Evolutionary conservation across 345 rosid genomes (phyloP), one percentile per base, ranked within the genome.

Genomic region (Dipteronia sinensis): DNA sequence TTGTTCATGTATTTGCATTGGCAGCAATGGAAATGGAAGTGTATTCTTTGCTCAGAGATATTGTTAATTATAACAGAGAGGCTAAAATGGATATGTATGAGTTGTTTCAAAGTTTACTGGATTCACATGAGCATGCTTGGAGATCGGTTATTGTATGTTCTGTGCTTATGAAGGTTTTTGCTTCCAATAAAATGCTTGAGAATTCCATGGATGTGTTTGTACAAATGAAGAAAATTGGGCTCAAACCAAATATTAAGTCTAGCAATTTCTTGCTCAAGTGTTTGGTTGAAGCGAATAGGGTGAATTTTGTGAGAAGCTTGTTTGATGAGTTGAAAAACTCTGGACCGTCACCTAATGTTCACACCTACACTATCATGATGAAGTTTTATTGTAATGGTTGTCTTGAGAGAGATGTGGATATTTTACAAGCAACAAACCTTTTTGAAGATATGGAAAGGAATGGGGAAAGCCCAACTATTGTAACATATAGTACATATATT

Each of bases 231-330:
- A 65, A 76, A 63, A 76, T 79, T 51, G 88, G 87, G 40, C 59
- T 88, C 4, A 8, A 65, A 78, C 83, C 79, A 15, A 75, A 72
- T 81, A 79, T 87, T 38, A 64, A 2, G 27, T 80, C 90, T 1
- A 86, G 89, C 80, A 90, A 90, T 84, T 90, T 87, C 85, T 80
- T 88, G 81, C 90, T 90, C 67, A 90, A 90, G 75, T 85, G 88
- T 77, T 80, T 76, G 59, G 71, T 78, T 31, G 87, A 90, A 80
- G 85, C 81, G 25, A 78, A 78, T 61, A 65, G 79, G 25, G 78
- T 34, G 55, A 85, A 77, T 49, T 19, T 53, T 51, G 79, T 80
- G 29, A 75, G 42, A 72, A 73, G 70, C 40, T 70, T 88, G 76
- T 86, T 83, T 73, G 82, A 82, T 46, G 82, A 77, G 20, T 80